phyloP scores from a whole-genome alignment of 768 basidiomycete species.

The Sporobolomyces phaffii region DNA sequence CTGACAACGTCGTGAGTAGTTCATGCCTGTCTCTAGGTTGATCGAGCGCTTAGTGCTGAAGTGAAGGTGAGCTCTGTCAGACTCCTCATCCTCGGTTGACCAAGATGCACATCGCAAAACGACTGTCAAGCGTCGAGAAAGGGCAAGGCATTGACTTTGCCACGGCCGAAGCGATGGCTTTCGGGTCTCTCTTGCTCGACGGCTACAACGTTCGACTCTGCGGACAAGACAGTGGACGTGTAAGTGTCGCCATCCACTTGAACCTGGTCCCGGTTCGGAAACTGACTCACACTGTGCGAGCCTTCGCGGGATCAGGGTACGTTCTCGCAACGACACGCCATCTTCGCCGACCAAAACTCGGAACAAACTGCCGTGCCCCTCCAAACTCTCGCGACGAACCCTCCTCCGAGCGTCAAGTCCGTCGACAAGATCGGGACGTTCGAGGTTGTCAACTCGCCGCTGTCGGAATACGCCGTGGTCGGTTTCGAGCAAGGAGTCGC shows the following conservation, averaged over 20 bases:
- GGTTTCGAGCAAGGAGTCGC: conserved; percentile 82
- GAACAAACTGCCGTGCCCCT: conserved; percentile 75
- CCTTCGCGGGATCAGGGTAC: conserved; percentile 18
- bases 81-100: conserved; percentile 30
- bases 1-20: conserved; percentile 59
- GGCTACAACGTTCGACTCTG: conserved; percentile 80
- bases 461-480: conserved; percentile 37
- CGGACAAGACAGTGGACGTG: conserved; percentile 86
- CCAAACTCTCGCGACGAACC: conserved; percentile 53
- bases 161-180: conserved; percentile 83
- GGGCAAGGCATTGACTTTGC: conserved; percentile 80
- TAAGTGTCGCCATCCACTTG: conserved; percentile 76
- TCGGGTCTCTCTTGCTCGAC: conserved; percentile 75
- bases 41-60: no score
- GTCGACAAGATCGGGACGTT: conserved; percentile 43
- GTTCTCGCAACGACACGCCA: conserved; percentile 60
- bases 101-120: conserved; percentile 35
- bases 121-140: conserved; percentile 25
- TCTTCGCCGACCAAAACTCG: conserved; percentile 81
- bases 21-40: no score
- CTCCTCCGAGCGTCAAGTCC: conserved; percentile 19
- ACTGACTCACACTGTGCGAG: not conserved
- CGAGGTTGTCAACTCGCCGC: conserved; percentile 47
- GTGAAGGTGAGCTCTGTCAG: no score
- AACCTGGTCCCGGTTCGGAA: conserved; percentile 31